Base-by-base conservation (phyloP, 345 rosid species). In the Syzygium aromaticum region DNA sequence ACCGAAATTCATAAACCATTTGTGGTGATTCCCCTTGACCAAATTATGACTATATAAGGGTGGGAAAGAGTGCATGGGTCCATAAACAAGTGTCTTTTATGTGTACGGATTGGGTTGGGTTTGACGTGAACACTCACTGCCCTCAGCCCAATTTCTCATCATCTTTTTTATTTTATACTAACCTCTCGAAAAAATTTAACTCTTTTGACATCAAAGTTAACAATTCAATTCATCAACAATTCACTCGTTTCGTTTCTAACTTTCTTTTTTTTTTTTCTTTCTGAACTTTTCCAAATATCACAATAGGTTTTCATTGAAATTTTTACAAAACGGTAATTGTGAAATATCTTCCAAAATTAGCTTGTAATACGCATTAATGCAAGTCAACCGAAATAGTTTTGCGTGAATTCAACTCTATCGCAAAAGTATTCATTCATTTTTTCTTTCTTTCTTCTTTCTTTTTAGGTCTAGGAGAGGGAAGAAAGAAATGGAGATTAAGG, bases 101-200 rank as follows among this genome's bases (percentile, higher is more conserved):
- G 77, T 7, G 21, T 63, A 28, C 0, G 28, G 11, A 11, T 3
- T 10, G 3, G 11, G 21, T 3, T 10, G 3, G 3, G 78, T 4
- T 33, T 43, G 23, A 67, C 5, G 6, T 16, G 78, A 67, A 33
- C 11, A 4, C 46, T 33, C 4, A 6, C 0, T 0, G 46, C 25
- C 11, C 78, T 33, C 13, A 8, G 8, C 30, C 78, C 78, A 67
- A 67, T 67, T 67, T 67, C 2, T 33, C 46, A 8, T 67, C 13
- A 1, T 33, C 46, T 8, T 0, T 0, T 17, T 16, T 67, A 11
- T 67, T 33, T 2, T 33, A 0, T 61, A 59, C 23, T 15, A 33
- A 30, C 46, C 78, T 17, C 9, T 33, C 3, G 4, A 33, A 67
- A n/a, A 33, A 8, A 33, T 33, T 67, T 3, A 17, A 67, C 40